phyloP scores from a whole-genome alignment of 169 alveolate genomes.

The Cryptosporidium canis region DNA sequence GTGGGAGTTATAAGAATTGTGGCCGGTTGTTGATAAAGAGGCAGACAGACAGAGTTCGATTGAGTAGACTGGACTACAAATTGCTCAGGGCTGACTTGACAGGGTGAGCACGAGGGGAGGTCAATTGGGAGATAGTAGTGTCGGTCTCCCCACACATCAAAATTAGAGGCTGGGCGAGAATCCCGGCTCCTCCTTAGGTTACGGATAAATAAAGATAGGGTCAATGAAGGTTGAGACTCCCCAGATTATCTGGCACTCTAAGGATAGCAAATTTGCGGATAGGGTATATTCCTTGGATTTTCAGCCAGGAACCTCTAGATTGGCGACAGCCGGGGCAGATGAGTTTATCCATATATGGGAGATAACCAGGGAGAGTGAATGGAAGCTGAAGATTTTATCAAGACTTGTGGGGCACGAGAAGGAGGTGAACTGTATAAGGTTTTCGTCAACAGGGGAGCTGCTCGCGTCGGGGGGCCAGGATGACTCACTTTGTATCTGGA shows the following conservation, averaged over 20 bases:
- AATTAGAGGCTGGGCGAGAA: background rate
- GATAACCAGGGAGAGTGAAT: slow-evolving; percentile 80
- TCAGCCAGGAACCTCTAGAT: slow-evolving; percentile 83
- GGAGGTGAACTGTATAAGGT: slow-evolving; percentile 88
- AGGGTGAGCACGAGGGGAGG: too few species aligned
- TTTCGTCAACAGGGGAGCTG: slow-evolving; percentile 84
- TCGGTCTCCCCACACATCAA: slow-evolving; percentile 4
- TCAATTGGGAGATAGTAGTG: too few species aligned
- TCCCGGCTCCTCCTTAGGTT: background rate
- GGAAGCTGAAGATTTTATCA: slow-evolving; percentile 82
- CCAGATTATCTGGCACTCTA: slow-evolving; percentile 90
- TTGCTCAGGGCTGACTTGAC: too few species aligned
- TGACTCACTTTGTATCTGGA: slow-evolving; percentile 74
- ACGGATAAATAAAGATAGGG: background rate
- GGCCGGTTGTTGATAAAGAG: too few species aligned
- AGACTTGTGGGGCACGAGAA: slow-evolving; percentile 88
- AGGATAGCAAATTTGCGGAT: slow-evolving; percentile 88
- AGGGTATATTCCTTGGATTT: slow-evolving; percentile 89
- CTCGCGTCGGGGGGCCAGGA: slow-evolving; percentile 91
- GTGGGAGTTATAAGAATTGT: too few species aligned
- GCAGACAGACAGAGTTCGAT: background rate
- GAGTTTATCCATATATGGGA: slow-evolving; percentile 90
- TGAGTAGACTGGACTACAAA: background rate
- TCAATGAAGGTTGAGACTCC: slow-evolving; percentile 77
- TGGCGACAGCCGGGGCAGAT: slow-evolving; percentile 92